A percentile compares a stretch with the other conserved stretches of the same genome.
Conservation (phyloP, 257 asterid species). For the Lithospermum erythrorhizon region DNA sequence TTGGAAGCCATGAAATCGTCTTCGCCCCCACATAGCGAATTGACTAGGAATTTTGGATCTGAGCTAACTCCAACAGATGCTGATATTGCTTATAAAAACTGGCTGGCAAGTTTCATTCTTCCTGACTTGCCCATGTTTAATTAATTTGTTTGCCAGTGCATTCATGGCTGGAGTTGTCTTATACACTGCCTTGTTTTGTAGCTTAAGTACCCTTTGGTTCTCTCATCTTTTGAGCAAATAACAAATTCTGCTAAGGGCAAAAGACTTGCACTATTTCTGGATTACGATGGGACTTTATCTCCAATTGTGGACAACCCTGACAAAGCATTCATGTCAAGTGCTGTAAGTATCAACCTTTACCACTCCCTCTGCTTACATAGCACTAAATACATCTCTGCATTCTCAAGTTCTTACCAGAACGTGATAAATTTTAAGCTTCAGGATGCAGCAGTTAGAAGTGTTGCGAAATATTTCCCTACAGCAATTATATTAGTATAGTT, state of each 20-base stretch:
- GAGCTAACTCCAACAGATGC: slow-evolving; percentile 26
- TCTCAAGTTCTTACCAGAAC: slow-evolving; percentile 9
- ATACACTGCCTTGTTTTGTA: slow-evolving; percentile 23
- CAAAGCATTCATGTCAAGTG: slow-evolving; percentile 70
- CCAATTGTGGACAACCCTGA: slow-evolving; percentile 96
- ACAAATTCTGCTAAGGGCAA: slow-evolving; percentile 56
- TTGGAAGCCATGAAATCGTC: slow-evolving; percentile 87
- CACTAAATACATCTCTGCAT: background rate
- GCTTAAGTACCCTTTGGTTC: slow-evolving; percentile 90
- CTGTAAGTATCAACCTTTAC: slow-evolving; percentile 38
- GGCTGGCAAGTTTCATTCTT: slow-evolving; percentile 49
- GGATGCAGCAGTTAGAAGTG: slow-evolving; percentile 72
- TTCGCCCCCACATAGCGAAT: slow-evolving; percentile 69
- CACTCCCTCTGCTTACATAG: background rate
- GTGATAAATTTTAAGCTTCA: slow-evolving; percentile 16
- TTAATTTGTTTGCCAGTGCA: background rate
- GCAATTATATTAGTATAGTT: slow-evolving; percentile 94
- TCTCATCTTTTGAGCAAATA: slow-evolving; percentile 70
- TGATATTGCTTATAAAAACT: slow-evolving; percentile 43
- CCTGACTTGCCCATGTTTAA: background rate
- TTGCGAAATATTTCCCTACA: slow-evolving; percentile 72
- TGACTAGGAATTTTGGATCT: slow-evolving; percentile 25
- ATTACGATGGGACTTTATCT: slow-evolving; percentile 91
- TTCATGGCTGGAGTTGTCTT: background rate
- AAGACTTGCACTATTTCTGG: slow-evolving; percentile 74